Base-by-base conservation (phyloP, 2,329 filamentous ascomycete genomes). In the Penicillium sp. region DNA sequence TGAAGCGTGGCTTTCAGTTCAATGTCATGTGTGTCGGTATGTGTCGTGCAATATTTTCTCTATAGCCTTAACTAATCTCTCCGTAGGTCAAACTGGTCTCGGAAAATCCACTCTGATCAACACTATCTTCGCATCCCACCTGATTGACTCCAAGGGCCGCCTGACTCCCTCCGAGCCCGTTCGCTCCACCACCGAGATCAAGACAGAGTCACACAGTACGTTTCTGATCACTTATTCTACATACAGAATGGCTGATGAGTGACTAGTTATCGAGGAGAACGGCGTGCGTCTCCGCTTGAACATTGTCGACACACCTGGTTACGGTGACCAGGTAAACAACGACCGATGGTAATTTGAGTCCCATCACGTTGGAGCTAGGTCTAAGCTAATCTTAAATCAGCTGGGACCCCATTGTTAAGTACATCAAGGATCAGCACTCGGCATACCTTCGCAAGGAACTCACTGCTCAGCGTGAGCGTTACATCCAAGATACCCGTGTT, bases 321-420 rank as follows among this genome's bases (percentile, higher is more conserved):
- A 99, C 72, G 94, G 94, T 73, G 94, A 99, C 72, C 86, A 97
- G 73, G 94, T 99, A 78, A 99, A 99, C 86, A 99, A 99, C 78
- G 94, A 99, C 81, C 89, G 94, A 84, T 99, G 94, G 80, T 82
- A 74, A 64, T 65, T 50, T 17, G 11, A 17, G 53, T 37, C 48
- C 33, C 33, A 11, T 35, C 10, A 26, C 5, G 19, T n/a, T 37
- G 14, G 12, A 38, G n/a, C 22, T n/a, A 37, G 28, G 12, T 53
- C 19, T 40, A 41, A 37, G 58, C 62, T 69, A 61, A 70, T 65
- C 49, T 57, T 46, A 52, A 52, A 46, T 17, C 61, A 82, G 79
- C 87, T 99, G 94, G 94, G 94, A 99, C 75, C 94, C 94, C 62
- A 99, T 99, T 76, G 93, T 99, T 84, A 99, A 99, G 84, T 99